Evolutionary conservation across 108 stramenopile species (phyloP), one percentile per base, ranked within the genome.

Genomic region (Licmophora abbreviata): DNA sequence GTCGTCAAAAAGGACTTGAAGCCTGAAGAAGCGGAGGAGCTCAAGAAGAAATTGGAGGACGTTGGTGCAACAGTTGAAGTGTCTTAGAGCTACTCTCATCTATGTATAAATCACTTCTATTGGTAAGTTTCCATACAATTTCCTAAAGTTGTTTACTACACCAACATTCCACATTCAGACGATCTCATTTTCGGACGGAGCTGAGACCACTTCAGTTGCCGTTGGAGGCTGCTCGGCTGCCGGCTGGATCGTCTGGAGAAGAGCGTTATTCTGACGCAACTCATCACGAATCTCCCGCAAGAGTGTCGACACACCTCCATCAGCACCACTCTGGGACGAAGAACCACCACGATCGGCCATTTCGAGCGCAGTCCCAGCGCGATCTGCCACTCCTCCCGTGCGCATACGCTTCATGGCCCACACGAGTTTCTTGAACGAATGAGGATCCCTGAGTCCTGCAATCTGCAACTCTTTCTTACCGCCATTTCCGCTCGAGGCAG

Each of bases 21-120:
- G 44, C 73, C 66, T 41, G 88, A 94, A 58, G 77, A 85, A 51
- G 93, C 93, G 0, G 84, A 94, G 35, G 82, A 87, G 58, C 49
- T 91, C 40, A 88, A 90, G 59, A 66, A 64, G 7, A 70, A 81
- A 47, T 63, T 94, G 40, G 88, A 87, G 58, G 93, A 57, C 1
- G 67, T 76, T 3, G 93, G 93, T 24, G 93, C 83, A 22, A 63
- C 63, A 21, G 64, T 89, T 21, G 88, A 89, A 64, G 57, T 93
- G 32, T 71, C 61, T 27, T 89, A 76, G 74, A 23, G 6, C n/a
- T n/a, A n/a, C n/a, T n/a, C n/a, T n/a, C n/a, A n/a, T n/a, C n/a
- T n/a, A n/a, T n/a, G n/a, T n/a, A n/a, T n/a, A n/a, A n/a, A n/a
- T n/a, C n/a, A n/a, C n/a, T n/a, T n/a, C n/a, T n/a, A n/a, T n/a